A percentile compares a stretch with the other conserved stretches of the same genome.
Conservation (phyloP, 202 grass and related monocot genomes). For the Zoysia matrella region DNA sequence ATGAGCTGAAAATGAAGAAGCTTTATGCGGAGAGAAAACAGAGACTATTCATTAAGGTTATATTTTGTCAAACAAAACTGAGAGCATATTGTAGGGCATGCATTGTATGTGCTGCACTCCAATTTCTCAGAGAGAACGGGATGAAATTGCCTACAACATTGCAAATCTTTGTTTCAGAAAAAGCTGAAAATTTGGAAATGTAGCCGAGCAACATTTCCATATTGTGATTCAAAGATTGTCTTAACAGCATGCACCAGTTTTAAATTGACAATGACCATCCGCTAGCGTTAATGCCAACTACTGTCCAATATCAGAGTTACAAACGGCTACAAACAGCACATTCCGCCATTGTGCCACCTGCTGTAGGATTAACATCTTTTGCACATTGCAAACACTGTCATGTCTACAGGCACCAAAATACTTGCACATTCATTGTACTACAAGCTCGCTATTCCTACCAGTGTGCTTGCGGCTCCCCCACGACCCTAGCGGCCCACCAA, state of each 20-base stretch:
- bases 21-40: conserved; percentile 23
- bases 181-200: neutral
- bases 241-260: neutral
- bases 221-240: neutral
- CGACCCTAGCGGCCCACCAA: conserved; percentile 23
- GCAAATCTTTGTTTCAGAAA: conserved; percentile 8
- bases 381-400: neutral
- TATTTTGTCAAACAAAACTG: neutral
- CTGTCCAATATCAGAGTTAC: neutral
- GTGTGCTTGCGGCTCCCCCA: conserved; percentile 9
- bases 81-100: conserved; percentile 2
- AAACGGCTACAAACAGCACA: conserved; percentile 10
- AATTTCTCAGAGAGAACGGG: neutral
- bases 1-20: conserved; percentile 41
- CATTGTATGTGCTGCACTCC: neutral
- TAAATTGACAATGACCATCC: neutral
- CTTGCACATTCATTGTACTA: conserved; percentile 12
- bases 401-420: neutral
- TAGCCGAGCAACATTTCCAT: neutral
- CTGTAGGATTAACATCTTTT: neutral
- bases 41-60: conserved; percentile 19
- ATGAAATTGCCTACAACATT: neutral
- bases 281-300: conserved; percentile 6
- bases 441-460: neutral
- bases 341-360: neutral